Evolutionary conservation across 805 yeast genomes (phyloP).

Genomic region (Kluyveromyces nonfermentans): DNA sequence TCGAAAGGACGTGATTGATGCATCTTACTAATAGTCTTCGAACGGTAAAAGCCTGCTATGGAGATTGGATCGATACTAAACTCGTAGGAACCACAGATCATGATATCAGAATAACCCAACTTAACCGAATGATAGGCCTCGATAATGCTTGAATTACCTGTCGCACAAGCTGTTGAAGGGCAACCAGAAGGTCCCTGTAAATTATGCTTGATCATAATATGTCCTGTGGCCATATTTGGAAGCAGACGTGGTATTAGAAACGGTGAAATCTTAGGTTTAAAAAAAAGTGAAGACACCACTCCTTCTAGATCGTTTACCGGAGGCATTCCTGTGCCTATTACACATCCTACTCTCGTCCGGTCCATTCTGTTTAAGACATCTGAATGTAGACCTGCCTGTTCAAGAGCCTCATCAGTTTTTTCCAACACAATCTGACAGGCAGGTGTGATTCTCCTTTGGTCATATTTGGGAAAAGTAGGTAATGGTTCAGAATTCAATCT

Average conservation of each 20-base stretch:
- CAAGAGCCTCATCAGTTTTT: conserved; percentile 69
- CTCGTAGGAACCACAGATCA: conserved; percentile 94
- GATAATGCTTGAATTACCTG: conserved; percentile 89
- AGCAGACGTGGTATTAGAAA: conserved; percentile 75
- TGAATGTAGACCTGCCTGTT: conserved; percentile 48
- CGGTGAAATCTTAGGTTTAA: conserved; percentile 57
- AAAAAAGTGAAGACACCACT: conserved; percentile 43
- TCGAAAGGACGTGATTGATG: conserved; percentile 87
- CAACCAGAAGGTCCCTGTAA: conserved; percentile 81
- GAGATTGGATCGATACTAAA: conserved; percentile 79
- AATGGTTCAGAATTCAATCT: conserved; percentile 37
- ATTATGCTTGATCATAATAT: conserved; percentile 69
- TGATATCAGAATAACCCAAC: conserved; percentile 73
- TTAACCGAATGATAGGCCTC: conserved; percentile 79
- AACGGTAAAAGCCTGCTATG: conserved; percentile 84
- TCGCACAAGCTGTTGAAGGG: conserved; percentile 92
- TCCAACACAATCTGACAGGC: conserved; percentile 73
- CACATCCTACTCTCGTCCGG: conserved; percentile 43
- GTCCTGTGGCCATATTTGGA: conserved; percentile 91
- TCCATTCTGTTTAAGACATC: conserved; percentile 22
- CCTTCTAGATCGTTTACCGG: conserved; percentile 66
- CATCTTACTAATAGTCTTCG: conserved; percentile 63
- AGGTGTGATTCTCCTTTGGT: conserved; percentile 48
- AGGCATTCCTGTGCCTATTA: conserved; percentile 92
- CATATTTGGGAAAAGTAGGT: conserved; percentile 33